These are phyloP conservation scores for Pseudofabraea citricarpa DNA, from an alignment of 2,329 filamentous ascomycete genomes.

Conservation along the genomic window DNA sequence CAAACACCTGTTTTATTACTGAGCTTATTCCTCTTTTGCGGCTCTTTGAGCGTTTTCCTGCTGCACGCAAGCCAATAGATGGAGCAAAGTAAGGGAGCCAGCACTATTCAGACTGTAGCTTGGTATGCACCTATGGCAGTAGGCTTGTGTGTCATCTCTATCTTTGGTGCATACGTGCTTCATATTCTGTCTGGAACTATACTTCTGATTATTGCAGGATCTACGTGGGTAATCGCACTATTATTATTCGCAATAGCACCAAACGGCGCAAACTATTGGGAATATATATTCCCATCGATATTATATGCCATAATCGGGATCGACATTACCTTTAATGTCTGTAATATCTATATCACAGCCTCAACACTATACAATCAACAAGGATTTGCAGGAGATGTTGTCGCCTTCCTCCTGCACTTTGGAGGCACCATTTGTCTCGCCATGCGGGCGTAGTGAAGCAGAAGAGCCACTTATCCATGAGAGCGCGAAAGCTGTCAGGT, in stretches of 20 bases:
- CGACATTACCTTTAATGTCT: background rate
- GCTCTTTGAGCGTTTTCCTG: no score
- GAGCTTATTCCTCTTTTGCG: no score
- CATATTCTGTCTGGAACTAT: constrained; percentile 44
- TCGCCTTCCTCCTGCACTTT: background rate
- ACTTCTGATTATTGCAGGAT: constrained; percentile 42
- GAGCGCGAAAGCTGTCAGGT: no score
- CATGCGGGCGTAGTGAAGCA: no score
- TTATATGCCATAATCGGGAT: background rate
- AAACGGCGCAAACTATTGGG: constrained; percentile 42
- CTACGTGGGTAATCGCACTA: constrained; percentile 41
- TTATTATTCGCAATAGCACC: constrained; percentile 48
- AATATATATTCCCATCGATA: constrained; percentile 57
- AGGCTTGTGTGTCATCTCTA: background rate
- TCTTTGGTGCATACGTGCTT: constrained; percentile 27
- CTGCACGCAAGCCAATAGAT: no score
- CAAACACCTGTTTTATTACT: no score
- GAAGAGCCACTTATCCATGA: no score
- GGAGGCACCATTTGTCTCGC: no score
- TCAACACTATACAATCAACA: background rate
- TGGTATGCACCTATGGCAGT: background rate
- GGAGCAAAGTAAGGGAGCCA: no score
- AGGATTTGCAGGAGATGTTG: background rate
- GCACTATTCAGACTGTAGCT: no score
- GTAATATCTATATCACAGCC: background rate